Evolutionary conservation across 1,284 basidiomycete species (phyloP).

Genomic region (Neolentinus lepideus): DNA sequence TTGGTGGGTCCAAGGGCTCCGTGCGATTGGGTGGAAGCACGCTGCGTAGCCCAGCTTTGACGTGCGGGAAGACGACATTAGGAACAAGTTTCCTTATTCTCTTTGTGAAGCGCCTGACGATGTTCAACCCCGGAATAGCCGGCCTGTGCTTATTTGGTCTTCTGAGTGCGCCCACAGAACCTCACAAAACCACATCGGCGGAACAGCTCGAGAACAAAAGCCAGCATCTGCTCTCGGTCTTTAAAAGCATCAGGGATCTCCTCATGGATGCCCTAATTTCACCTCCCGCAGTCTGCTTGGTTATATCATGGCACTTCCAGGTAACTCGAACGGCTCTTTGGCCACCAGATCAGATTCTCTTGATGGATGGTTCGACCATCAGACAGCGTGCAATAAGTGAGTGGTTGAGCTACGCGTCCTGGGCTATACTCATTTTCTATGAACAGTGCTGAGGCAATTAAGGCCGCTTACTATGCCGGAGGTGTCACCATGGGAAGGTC

Average conservation of each 20-base stretch:
- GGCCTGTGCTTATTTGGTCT: neutral
- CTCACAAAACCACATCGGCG: neutral
- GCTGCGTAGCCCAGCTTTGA: neutral
- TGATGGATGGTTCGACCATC: too few relatives aligned
- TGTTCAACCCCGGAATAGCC: neutral
- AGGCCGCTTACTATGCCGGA: too few relatives aligned
- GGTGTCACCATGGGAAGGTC: too few relatives aligned
- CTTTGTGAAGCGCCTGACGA: neutral
- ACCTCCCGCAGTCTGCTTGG: neutral
- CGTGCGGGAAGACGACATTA: neutral
- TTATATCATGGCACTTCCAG: neutral
- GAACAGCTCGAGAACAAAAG: neutral
- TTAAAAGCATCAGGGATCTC: neutral
- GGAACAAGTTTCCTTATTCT: neutral
- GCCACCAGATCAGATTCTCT: too few relatives aligned
- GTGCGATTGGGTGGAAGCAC: neutral
- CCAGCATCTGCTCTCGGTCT: neutral
- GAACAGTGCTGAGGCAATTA: too few relatives aligned
- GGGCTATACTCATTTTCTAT: too few relatives aligned
- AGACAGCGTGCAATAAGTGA: too few relatives aligned
- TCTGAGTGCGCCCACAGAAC: neutral
- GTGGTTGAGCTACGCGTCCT: too few relatives aligned
- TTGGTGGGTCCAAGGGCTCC: neutral
- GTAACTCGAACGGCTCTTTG: too few relatives aligned
- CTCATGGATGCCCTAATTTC: neutral